Evolutionary conservation across 2,329 filamentous ascomycete genomes (phyloP).

Genomic region (Talaromyces sp.): DNA sequence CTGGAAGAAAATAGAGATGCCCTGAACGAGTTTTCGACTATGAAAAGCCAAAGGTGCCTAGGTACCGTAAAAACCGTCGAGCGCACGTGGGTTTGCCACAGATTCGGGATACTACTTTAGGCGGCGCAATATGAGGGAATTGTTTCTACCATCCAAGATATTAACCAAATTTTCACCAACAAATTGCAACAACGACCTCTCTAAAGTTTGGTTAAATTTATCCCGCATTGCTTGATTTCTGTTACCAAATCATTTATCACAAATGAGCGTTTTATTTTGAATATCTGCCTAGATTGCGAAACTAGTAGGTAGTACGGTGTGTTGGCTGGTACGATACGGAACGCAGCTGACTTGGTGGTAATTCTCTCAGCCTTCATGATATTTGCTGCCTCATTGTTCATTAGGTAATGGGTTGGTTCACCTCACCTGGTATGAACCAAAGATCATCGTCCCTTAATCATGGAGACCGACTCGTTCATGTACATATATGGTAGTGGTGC

Average conservation of each 20-base stretch:
- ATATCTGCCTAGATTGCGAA: neutral
- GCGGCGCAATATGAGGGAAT: conserved; percentile 6
- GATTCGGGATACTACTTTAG: neutral
- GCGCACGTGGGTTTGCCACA: neutral
- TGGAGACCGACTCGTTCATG: neutral
- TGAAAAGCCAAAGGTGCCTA: too few species aligned
- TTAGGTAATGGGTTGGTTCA: neutral
- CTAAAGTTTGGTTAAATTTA: neutral
- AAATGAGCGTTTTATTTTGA: neutral
- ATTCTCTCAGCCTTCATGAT: neutral
- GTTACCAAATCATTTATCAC: neutral
- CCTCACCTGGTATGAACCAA: neutral
- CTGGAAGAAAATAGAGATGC: too few species aligned
- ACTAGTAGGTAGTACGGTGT: neutral
- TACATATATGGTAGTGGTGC: neutral
- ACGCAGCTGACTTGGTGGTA: neutral
- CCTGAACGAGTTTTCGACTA: too few species aligned
- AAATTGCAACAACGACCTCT: neutral
- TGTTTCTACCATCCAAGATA: conserved; percentile 8
- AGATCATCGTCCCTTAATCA: neutral
- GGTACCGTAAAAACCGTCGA: too few species aligned
- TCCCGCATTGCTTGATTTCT: neutral
- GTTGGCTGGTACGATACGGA: neutral
- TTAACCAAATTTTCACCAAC: neutral
- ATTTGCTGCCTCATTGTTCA: neutral